These are phyloP conservation scores for Galerina sulciceps DNA, from an alignment of 768 basidiomycete species.

Conservation along the genomic window DNA sequence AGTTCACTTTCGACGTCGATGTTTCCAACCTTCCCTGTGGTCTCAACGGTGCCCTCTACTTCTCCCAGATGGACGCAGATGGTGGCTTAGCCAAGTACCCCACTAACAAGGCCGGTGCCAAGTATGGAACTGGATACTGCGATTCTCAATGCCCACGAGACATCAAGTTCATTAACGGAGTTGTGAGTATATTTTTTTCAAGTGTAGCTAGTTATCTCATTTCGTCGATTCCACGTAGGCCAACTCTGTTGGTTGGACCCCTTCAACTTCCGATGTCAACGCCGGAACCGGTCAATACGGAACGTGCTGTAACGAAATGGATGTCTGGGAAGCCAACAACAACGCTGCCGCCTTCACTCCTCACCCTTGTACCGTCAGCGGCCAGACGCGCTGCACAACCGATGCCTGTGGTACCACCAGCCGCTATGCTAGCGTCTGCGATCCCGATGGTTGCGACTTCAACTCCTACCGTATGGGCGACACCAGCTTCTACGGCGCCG, in stretches of 20 bases:
- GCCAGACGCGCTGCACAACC: slow-evolving; percentile 47
- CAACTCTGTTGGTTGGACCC: slow-evolving; percentile 48
- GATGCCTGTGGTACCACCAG: slow-evolving; percentile 39
- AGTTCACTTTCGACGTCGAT: slow-evolving; percentile 67
- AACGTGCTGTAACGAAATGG: slow-evolving; percentile 65
- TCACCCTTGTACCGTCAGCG: slow-evolving; percentile 48
- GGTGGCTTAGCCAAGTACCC: slow-evolving; percentile 52
- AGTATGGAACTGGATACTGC: slow-evolving; percentile 40
- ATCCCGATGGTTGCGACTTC: slow-evolving; percentile 64
- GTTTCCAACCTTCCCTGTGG: slow-evolving; percentile 61
- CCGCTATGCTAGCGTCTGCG: slow-evolving; percentile 51
- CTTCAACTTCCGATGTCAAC: slow-evolving; percentile 42
- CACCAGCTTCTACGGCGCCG: slow-evolving; percentile 50
- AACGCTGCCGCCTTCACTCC: slow-evolving; percentile 56
- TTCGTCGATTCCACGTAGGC: slow-evolving; percentile 34
- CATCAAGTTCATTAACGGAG: slow-evolving; percentile 63
- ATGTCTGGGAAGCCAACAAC: slow-evolving; percentile 63
- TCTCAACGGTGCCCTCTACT: slow-evolving; percentile 64
- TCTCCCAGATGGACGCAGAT: slow-evolving; percentile 59
- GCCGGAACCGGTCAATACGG: slow-evolving; percentile 49
- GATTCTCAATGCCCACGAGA: slow-evolving; percentile 59
- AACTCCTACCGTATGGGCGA: slow-evolving; percentile 63
- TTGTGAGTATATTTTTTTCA: slow-evolving; percentile 33
- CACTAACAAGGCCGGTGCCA: slow-evolving; percentile 62
- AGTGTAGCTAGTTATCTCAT: background rate